Percentiles rank a stretch among this genome's conserved stretches.
These are phyloP conservation scores for Leccinum idahoense DNA, from an alignment of 1,284 basidiomycete species.

Conservation along the genomic window DNA sequence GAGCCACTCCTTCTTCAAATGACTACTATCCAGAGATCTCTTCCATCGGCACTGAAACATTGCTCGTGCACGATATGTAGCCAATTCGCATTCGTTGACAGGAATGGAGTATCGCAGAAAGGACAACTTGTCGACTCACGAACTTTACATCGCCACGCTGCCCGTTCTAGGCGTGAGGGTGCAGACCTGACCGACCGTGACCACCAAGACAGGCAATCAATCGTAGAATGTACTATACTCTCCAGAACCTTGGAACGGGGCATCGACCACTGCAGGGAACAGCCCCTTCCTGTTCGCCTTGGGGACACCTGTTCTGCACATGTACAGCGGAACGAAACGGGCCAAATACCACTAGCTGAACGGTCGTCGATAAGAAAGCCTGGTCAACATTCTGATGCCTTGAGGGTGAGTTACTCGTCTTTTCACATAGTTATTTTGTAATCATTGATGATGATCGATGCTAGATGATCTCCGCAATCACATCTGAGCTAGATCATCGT, in stretches of 20 bases:
- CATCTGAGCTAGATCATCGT: too few species aligned
- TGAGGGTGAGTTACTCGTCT: too few species aligned
- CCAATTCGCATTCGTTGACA: neutral
- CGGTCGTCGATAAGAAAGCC: too few species aligned
- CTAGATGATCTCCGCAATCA: too few species aligned
- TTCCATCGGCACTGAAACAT: neutral
- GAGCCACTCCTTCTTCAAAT: too few species aligned
- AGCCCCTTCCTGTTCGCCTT: neutral
- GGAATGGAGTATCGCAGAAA: neutral
- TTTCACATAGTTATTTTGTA: too few species aligned
- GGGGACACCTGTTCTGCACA: neutral
- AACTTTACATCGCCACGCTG: neutral
- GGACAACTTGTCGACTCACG: neutral
- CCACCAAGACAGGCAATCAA: neutral
- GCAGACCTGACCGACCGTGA: neutral
- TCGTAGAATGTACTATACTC: neutral
- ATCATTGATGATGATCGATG: too few species aligned
- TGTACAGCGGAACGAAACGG: too few species aligned
- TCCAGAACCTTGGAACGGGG: neutral
- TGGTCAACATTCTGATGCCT: too few species aligned
- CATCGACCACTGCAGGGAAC: neutral
- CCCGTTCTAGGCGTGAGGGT: neutral
- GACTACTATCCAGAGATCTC: too few species aligned
- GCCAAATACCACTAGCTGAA: too few species aligned
- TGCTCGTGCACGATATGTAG: neutral